These are phyloP conservation scores for Gracilaria domingensis DNA, from an alignment of 23 red algal genomes.

Conservation along the genomic window DNA sequence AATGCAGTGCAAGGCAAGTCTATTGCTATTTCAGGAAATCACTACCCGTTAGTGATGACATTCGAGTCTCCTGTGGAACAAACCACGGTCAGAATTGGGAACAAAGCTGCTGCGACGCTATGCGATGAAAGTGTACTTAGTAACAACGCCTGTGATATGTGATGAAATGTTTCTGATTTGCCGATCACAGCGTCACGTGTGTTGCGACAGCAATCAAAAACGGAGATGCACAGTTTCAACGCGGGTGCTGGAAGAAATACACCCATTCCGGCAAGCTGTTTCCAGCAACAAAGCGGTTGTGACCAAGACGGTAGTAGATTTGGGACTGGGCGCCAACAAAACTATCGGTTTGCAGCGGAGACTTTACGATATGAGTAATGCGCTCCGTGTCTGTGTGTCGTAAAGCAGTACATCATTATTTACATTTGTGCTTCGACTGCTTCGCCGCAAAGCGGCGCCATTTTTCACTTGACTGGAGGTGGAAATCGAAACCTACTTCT, in stretches of 20 bases:
- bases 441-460: too few relatives aligned
- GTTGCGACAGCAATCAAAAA: background rate
- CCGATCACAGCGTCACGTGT: background rate
- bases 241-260: background rate
- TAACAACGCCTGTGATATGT: background rate
- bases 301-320: background rate
- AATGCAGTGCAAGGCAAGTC: slow-evolving; percentile 18
- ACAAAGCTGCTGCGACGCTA: background rate
- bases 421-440: too few relatives aligned
- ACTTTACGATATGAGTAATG: too few relatives aligned
- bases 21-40: background rate
- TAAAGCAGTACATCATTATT: too few relatives aligned
- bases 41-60: background rate
- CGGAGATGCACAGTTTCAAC: too few relatives aligned
- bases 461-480: too few relatives aligned
- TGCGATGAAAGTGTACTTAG: background rate
- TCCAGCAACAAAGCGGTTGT: background rate
- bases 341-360: too few relatives aligned
- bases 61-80: background rate
- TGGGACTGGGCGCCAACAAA: too few relatives aligned
- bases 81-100: background rate
- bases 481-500: too few relatives aligned
- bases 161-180: background rate
- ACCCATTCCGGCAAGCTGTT: background rate
- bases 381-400: too few relatives aligned